These are phyloP conservation scores for Clavispora fructus DNA, from an alignment of 805 yeast species.

Conservation along the genomic window DNA sequence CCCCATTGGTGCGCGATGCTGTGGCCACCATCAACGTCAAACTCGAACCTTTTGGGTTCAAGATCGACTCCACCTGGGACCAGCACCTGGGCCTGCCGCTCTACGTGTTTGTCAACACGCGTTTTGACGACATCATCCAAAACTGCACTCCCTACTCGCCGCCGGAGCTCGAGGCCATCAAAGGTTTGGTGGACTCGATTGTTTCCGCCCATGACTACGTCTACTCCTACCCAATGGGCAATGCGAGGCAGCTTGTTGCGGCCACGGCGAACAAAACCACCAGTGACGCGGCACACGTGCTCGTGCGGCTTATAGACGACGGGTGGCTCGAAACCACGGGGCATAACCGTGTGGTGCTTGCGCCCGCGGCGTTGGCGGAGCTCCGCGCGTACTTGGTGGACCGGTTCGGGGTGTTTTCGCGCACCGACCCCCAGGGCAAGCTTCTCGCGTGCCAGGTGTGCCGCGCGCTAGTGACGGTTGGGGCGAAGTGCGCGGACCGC, in stretches of 20 bases:
- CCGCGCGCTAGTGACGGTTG: conserved; percentile 48
- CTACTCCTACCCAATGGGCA: conserved; percentile 31
- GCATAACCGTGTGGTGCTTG: conserved; percentile 29
- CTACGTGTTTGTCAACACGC: conserved; percentile 39
- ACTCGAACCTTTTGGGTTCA: conserved; percentile 36
- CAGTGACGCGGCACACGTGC: conserved; percentile 34
- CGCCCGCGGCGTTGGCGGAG: conserved; percentile 43
- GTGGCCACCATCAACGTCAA: conserved; percentile 26
- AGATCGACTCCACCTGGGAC: conserved; percentile 35
- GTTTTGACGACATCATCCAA: conserved; percentile 38
- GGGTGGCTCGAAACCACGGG: conserved; percentile 48
- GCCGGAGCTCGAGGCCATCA: conserved; percentile 38
- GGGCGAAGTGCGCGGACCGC: conserved; percentile 21
- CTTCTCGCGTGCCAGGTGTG: conserved; percentile 47
- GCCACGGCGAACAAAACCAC: conserved; percentile 21
- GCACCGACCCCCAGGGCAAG: conserved; percentile 25
- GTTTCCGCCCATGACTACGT: conserved; percentile 33
- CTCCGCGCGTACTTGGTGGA: conserved; percentile 40
- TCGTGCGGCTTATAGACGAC: conserved; percentile 38
- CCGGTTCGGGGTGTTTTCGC: conserved; percentile 31
- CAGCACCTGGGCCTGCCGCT: conserved; percentile 27
- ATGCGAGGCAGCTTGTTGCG: conserved; percentile 29
- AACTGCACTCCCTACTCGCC: conserved; percentile 28
- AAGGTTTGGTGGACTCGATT: conserved; percentile 42
- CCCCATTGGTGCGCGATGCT: conserved; percentile 9